Base-by-base conservation (phyloP, 495 filamentous ascomycete species). In the Penicillium cataractarum region DNA sequence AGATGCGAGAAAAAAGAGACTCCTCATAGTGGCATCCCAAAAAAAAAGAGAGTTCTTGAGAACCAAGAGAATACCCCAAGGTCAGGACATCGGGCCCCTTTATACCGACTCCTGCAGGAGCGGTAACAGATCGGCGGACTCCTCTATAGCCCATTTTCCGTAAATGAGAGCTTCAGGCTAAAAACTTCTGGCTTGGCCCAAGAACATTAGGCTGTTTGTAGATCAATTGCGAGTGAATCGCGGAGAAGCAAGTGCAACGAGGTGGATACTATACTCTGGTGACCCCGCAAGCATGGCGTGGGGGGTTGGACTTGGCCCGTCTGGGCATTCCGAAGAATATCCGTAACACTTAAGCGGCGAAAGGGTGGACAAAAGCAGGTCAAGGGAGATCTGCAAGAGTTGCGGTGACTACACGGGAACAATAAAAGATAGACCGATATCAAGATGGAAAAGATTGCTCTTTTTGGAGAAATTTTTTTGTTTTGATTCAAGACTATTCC, bases 221-320 rank as follows among this genome's bases (percentile, higher is more conserved):
- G 19, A 22, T 19, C 40, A 46, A 46, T 46, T 46, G 40, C 21
- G 19, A 46, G 9, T 19, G 39, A 55, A 31, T 55, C 21, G 50
- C 13, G 27, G 51, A 39, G 61, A 24, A 42, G 42, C 37, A 55
- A 37, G 32, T n/a, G n/a, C n/a, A n/a, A 48, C 7, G 9, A 39
- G 35, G 57, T 60, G 57, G 58, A n/a, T n/a, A n/a, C n/a, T n/a
- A 49, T 58, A 32, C 40, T 26, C 27, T 19, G 27, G 40, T 22
- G 61, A 64, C 65, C 62, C 65, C 65, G 57, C 61, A 67, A 61
- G 52, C 15, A 42, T 10, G 32, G 61, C 46, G 65, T 64, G 58
- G 65, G 65, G 65, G 57, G n/a, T n/a, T n/a, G n/a, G n/a, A n/a
- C n/a, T n/a, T 63, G 37, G 13, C 7, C 22, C 6, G 10, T 46